Conservation (phyloP, 2,329 filamentous ascomycete genomes). For the Simplicillium sp. region DNA sequence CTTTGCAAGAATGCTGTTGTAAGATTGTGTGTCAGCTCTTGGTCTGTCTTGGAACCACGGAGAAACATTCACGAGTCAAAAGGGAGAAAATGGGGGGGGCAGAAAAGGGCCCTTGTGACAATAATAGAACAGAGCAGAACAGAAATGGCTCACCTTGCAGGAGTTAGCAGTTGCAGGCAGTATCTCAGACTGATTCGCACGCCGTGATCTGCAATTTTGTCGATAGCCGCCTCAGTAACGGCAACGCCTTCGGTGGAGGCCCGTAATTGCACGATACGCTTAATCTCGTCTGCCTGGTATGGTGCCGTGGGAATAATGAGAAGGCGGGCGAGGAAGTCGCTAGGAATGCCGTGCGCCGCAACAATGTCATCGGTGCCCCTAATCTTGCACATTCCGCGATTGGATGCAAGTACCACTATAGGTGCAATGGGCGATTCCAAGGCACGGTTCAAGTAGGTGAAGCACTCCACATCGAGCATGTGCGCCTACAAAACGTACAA, state of each 20-base stretch:
- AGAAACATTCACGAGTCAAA: neutral
- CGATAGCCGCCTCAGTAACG: conserved; percentile 73
- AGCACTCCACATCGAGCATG: conserved; percentile 99
- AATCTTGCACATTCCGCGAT: conserved; percentile 88
- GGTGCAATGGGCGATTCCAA: conserved; percentile 90
- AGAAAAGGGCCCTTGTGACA: conserved; percentile 5
- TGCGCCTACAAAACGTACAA: conserved; percentile 57
- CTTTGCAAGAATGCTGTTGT: conserved; percentile 65
- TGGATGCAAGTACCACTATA: conserved; percentile 95
- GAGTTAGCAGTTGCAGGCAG: conserved; percentile 83
- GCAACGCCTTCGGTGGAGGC: conserved; percentile 72
- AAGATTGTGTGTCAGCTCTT: neutral
- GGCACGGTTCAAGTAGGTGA: conserved; percentile 98
- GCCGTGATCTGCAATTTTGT: conserved; percentile 79
- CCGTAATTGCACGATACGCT: conserved; percentile 79
- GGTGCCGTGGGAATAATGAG: conserved; percentile 93
- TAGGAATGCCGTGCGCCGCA: conserved; percentile 86
- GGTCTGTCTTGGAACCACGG: neutral
- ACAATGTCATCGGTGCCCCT: conserved; percentile 75
- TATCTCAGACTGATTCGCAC: conserved; percentile 86
- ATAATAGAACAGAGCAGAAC: conserved; percentile 1
- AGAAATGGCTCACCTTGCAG: conserved; percentile 51
- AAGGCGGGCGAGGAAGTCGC: conserved; percentile 85
- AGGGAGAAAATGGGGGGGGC: neutral
- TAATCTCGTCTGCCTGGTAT: conserved; percentile 83